Percentiles rank a stretch among this genome's conserved stretches.
Evolutionary conservation across 2,329 filamentous ascomycete species (phyloP).

Genomic region (Microsporum canis): DNA sequence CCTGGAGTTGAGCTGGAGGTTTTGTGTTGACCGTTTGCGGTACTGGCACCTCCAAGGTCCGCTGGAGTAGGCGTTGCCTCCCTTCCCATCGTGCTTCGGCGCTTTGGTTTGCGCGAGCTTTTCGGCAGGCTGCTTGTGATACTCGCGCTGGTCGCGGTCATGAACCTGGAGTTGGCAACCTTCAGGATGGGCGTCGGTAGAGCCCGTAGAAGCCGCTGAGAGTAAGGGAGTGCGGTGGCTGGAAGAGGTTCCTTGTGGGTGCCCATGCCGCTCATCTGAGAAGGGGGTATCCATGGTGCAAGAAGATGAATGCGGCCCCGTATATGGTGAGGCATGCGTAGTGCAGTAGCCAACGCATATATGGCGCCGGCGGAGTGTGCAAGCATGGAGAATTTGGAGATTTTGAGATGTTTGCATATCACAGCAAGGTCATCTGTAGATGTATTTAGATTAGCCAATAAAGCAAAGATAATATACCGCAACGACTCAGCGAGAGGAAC

Average conservation of each 20-base stretch:
- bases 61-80: slow-evolving; percentile 21
- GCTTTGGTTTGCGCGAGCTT: slow-evolving; percentile 41
- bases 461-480: background rate
- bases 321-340: slow-evolving; percentile 93
- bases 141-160: slow-evolving; percentile 79
- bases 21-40: slow-evolving; percentile 17
- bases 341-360: slow-evolving; percentile 85
- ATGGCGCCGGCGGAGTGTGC: slow-evolving; percentile 97
- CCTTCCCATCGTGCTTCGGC: slow-evolving; percentile 15
- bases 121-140: slow-evolving; percentile 69
- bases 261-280: slow-evolving; percentile 72
- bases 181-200: slow-evolving; percentile 84
- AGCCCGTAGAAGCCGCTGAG: slow-evolving; percentile 79
- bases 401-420: slow-evolving; percentile 82
- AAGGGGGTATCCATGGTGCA: slow-evolving; percentile 94
- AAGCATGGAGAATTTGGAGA: slow-evolving; percentile 90
- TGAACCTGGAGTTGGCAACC: slow-evolving; percentile 90
- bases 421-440: slow-evolving; percentile 66
- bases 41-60: slow-evolving; percentile 4
- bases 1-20: slow-evolving; percentile 14
- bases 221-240: slow-evolving; percentile 71
- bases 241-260: slow-evolving; percentile 64
- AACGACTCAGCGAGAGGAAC: background rate
- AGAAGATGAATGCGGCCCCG: slow-evolving; percentile 87
- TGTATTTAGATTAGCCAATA: slow-evolving; percentile 12